These are phyloP conservation scores for Silene coronaria DNA, from an alignment of 179 eudicot species.

Conservation along the genomic window DNA sequence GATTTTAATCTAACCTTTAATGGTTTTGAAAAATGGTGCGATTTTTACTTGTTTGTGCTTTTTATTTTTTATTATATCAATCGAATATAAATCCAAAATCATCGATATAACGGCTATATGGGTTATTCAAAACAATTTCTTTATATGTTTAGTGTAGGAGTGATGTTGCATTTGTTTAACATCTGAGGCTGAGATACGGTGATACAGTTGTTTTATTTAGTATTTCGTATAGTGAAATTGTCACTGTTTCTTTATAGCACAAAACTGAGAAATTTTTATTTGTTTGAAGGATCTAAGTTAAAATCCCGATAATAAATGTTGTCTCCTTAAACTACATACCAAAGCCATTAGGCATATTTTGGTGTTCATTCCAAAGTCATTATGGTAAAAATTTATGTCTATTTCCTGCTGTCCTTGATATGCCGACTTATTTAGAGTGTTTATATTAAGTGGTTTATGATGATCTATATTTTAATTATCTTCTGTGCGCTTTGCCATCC, in stretches of 20 bases:
- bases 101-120: no score
- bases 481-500: not conserved
- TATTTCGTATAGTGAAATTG: no score
- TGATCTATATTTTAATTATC: not conserved
- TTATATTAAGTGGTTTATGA: no score
- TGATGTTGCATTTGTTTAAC: no score
- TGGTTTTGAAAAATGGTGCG: not conserved
- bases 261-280: not conserved
- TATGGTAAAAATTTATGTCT: not conserved
- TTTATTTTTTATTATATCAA: no score
- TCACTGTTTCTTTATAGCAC: no score
- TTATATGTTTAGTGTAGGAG: no score
- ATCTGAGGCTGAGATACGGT: no score
- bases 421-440: not conserved
- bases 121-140: no score
- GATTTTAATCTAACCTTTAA: not conserved
- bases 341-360: not conserved
- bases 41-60: no score
- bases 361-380: not conserved
- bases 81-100: no score
- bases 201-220: no score
- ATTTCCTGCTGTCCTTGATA: not conserved
- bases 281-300: slow-evolving; percentile 22
- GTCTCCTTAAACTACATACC: not conserved
- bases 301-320: slow-evolving; percentile 14